Percentiles rank a stretch among this genome's conserved stretches.
Evolutionary conservation across 2,329 filamentous ascomycete species (phyloP).

Genomic region (Aspergillus sp.): DNA sequence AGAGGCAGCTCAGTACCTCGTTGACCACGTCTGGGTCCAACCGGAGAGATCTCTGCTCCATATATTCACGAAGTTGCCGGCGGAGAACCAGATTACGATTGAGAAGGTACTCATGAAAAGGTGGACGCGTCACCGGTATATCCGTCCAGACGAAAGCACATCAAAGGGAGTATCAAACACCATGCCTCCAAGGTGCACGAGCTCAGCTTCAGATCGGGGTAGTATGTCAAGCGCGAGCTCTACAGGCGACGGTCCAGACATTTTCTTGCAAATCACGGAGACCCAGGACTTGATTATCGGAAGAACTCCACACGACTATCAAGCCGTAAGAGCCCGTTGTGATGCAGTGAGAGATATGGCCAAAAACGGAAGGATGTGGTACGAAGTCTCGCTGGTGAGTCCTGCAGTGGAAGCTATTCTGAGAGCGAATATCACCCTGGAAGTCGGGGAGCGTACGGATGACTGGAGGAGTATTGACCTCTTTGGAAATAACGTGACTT

Average conservation of each 20-base stretch:
- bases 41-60: constrained; percentile 23
- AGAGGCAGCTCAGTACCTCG: constrained; percentile 28
- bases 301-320: constrained; percentile 17
- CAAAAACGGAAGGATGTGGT: constrained; percentile 34
- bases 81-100: constrained; percentile 22
- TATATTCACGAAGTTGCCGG: constrained; percentile 27
- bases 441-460: constrained; percentile 32
- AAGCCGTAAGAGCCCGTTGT: constrained; percentile 28
- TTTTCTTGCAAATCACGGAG: constrained; percentile 38
- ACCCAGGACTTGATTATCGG: constrained; percentile 35
- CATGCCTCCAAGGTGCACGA: neutral
- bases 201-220: neutral
- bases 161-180: neutral
- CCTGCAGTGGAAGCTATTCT: constrained; percentile 33
- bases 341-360: constrained; percentile 26
- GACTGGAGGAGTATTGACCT: constrained; percentile 30
- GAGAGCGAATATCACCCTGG: constrained; percentile 28
- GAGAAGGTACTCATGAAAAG: constrained; percentile 35
- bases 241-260: constrained; percentile 6
- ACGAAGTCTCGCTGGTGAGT: constrained; percentile 38
- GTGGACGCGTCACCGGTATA: constrained; percentile 29
- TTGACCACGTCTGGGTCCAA: constrained; percentile 33
- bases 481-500: constrained; percentile 24
- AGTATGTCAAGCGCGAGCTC: neutral
- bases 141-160: constrained; percentile 8